Base-by-base conservation (phyloP, 2,329 filamentous ascomycete species). In the Endothia cerciana region DNA sequence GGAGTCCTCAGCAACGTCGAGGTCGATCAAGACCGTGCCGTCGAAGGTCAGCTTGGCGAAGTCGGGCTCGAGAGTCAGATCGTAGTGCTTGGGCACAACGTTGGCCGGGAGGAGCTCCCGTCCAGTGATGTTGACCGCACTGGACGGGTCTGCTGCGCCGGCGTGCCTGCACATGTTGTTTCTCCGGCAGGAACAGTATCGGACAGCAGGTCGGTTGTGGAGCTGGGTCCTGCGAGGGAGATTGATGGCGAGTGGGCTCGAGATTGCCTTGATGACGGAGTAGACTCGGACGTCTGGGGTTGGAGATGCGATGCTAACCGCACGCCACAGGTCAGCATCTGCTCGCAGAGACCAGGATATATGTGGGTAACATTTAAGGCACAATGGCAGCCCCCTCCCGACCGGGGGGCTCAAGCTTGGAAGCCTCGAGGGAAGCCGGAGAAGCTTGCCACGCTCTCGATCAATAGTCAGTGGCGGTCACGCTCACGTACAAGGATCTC, bases 61-160 rank as follows among this genome's bases (percentile, higher is more conserved):
- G 81, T 97, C 88, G 63, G 94, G 93, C 81, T 98, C 95, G 69
- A 98, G 84, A 1, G 92, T 95, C 72, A 98, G 80, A 77, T 97
- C 88, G 80, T 98, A 98, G 81, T 98, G 93, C 47, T 85, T 80
- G n/a, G 94, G 94, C 77, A 94, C 91, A 74, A 97, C 93, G 75
- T 97, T 97, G 79, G 89, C 89, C 62, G 94, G 95, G 72, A 98
- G 85, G 70, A 98, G 90, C 82, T 97, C 91, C 73, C 94, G 89
- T 70, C 87, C 88, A 71, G 73, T 72, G 61, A 77, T 71, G 65
- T 74, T 73, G 64, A 75, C 75, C 65, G 74, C 75, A 70, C 76
- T 73, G 64, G 74, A 74, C 72, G 72, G 70, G 47, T 77, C 77
- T 71, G 73, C 70, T 51, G 70, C 72, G 47, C 76, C 74, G 49